These are phyloP conservation scores for Geosiphon pyriformis DNA, from an alignment of 192 early-diverging fungal species.

Conservation along the genomic window DNA sequence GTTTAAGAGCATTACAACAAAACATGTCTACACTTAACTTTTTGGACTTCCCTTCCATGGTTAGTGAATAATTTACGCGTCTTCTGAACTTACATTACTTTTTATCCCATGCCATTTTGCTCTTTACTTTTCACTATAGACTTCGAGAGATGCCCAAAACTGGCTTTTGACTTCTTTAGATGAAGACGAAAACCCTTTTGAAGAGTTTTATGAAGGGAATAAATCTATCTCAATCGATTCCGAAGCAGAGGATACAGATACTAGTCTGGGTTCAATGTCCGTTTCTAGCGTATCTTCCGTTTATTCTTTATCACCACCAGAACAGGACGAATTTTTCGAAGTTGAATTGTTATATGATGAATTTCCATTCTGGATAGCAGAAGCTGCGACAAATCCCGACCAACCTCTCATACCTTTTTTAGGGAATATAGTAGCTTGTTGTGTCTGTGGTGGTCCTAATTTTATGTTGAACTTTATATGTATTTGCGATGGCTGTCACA, in stretches of 20 bases:
- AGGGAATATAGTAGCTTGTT: neutral
- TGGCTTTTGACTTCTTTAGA: no score
- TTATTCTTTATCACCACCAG: neutral
- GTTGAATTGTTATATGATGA: neutral
- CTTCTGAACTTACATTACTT: no score
- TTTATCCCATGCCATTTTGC: no score
- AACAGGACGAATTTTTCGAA: neutral
- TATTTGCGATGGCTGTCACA: conserved; percentile 6
- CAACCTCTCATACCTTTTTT: neutral
- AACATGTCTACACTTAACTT: no score
- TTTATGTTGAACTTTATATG: conserved; percentile 16
- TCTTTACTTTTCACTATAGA: no score
- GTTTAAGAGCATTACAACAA: no score
- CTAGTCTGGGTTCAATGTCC: neutral
- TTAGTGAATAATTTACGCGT: no score
- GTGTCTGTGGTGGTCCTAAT: conserved; percentile 6
- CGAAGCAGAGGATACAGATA: neutral
- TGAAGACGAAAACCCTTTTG: no score
- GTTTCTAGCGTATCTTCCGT: neutral
- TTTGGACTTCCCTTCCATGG: no score
- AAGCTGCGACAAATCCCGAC: neutral
- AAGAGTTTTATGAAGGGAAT: neutral
- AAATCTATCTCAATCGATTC: neutral
- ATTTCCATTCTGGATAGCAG: neutral
- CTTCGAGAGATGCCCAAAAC: no score